Base-by-base conservation (phyloP, 2,329 filamentous ascomycete genomes). In the Exophiala sideris region DNA sequence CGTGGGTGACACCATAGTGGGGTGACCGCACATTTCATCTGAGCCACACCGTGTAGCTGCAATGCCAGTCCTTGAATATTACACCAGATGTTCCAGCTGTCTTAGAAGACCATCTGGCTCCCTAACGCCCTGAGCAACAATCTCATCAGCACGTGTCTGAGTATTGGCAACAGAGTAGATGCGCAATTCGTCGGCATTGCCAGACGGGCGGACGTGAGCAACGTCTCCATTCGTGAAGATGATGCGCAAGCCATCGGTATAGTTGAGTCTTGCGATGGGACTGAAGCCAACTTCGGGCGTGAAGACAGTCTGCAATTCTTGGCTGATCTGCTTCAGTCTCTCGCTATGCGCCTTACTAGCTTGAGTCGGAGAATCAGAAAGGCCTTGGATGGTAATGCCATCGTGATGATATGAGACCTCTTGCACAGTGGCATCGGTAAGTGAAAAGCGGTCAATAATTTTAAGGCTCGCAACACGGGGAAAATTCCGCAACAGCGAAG, bases 121-220 rank as follows among this genome's bases (percentile, higher is more conserved):
- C 18, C 57, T 56, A 20, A 67, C 59, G 11, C 65, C 67, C 33
- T 62, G 56, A 1, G 48, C 52, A 8, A 63, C 64, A 45, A 69
- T 68, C 3, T 52, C 57, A 48, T 69, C 66, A 1, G 67, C 67
- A 8, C 66, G 66, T 33, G 61, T 62, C 57, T 68, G 66, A 2
- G 50, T 61, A 48, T 69, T 61, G 9, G 65, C 65, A 12, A 69
- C 67, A 32, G 66, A 57, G 44, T 69, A 69, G 34, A 69, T 68
- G 9, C 67, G 67, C 2, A 69, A 62, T 38, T 69, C 67, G 56
- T 69, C 67, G 9, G 67, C 67, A 24, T 68, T 69, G 4, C 67
- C 67, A 8, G 67, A 69, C 3, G 67, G 67, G 2, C 67, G 65
- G 32, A 68, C 58, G 44, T 69, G 67, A 51, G 67, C 67, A 6